Percentiles rank a stretch among this genome's conserved stretches.
phyloP scores from a whole-genome alignment of 2,329 filamentous ascomycete genomes.

The Metarhizium anisopliae region DNA sequence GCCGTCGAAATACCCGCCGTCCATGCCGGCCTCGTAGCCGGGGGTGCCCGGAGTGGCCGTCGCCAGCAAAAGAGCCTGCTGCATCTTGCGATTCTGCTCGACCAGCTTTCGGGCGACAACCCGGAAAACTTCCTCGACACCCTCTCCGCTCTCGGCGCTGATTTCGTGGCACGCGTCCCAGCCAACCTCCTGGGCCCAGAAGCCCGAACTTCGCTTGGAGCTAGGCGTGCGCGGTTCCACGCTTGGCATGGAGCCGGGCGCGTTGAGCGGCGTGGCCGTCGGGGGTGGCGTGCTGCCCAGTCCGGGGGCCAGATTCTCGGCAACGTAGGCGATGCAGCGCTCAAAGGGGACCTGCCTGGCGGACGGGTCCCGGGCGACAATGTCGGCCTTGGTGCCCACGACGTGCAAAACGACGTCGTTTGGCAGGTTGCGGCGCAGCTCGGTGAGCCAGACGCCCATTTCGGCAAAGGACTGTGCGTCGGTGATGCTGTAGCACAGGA shows the following conservation, averaged over 20 bases:
- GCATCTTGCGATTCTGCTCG: conserved; percentile 55
- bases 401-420: conserved; percentile 80
- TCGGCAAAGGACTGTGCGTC: conserved; percentile 77
- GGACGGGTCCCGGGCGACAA: conserved; percentile 75
- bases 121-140: conserved; percentile 92
- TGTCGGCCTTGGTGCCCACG: conserved; percentile 90
- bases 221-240: conserved; percentile 50
- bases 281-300: conserved; percentile 58
- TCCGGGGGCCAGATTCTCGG: conserved; percentile 76
- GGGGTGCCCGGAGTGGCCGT: conserved; percentile 42
- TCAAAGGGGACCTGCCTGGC: conserved; percentile 85
- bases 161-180: conserved; percentile 99
- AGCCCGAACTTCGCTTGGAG: conserved; percentile 61
- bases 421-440: conserved; percentile 71
- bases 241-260: conserved; percentile 13
- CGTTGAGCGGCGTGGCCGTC: conserved; percentile 39
- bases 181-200: conserved; percentile 87
- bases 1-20: conserved; percentile 44
- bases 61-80: conserved; percentile 48
- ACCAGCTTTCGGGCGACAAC: conserved; percentile 54
- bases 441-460: conserved; percentile 85
- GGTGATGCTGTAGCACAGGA: conserved; percentile 92
- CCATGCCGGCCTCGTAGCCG: conserved; percentile 34
- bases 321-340: conserved; percentile 89
- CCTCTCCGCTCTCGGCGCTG: conserved; percentile 85